Percentiles rank a stretch among this genome's conserved stretches.
These are phyloP conservation scores for Suillus bovinus DNA, from an alignment of 768 basidiomycete species.

Conservation along the genomic window DNA sequence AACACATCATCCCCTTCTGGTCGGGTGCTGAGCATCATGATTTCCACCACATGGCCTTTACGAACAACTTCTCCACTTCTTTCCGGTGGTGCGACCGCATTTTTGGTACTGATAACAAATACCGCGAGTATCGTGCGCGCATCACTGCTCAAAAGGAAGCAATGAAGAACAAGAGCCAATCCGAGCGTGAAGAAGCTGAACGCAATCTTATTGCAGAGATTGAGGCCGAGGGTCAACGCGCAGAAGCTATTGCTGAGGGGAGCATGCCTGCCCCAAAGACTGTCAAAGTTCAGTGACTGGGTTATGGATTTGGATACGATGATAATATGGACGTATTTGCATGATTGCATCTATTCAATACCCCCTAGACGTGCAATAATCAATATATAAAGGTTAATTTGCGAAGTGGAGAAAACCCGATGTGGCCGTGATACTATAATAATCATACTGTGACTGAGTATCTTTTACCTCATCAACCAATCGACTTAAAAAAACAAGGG, in stretches of 20 bases:
- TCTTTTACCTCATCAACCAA: too few relatives aligned
- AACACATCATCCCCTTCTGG: constrained; percentile 94
- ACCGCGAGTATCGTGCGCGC: constrained; percentile 74
- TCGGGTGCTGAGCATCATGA: constrained; percentile 97
- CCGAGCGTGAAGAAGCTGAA: constrained; percentile 57
- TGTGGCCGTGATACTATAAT: neutral
- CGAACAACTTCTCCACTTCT: constrained; percentile 90
- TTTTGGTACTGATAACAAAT: constrained; percentile 90
- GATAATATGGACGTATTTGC: constrained; percentile 6
- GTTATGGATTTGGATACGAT: neutral
- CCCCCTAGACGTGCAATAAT: constrained; percentile 17
- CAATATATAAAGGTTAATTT: constrained; percentile 2
- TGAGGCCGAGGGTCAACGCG: constrained; percentile 69
- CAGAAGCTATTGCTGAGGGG: constrained; percentile 58
- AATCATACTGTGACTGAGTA: neutral
- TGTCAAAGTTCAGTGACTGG: constrained; percentile 28
- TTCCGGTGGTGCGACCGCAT: constrained; percentile 93
- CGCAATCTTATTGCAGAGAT: constrained; percentile 64
- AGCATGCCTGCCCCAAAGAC: constrained; percentile 23
- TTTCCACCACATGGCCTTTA: constrained; percentile 97
- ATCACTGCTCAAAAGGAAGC: constrained; percentile 60
- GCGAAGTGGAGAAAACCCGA: neutral
- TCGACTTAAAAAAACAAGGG: neutral
- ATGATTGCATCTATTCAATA: constrained; percentile 6
- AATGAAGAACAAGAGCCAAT: constrained; percentile 53